Conservation (phyloP, 495 filamentous ascomycete genomes). For the Annulohypoxylon stygium region DNA sequence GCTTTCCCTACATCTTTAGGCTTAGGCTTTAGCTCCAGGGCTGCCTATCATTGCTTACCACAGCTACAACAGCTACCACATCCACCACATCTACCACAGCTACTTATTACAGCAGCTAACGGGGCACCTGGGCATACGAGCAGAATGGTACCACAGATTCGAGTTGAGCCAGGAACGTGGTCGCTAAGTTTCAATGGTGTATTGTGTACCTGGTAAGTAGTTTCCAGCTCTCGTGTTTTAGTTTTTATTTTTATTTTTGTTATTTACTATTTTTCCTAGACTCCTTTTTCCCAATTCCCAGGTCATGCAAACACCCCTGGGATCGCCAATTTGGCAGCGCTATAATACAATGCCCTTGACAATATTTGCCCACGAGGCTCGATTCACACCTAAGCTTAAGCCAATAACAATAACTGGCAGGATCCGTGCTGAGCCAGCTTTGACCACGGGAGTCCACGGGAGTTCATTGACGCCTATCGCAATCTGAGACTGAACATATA, state of each 20-base stretch:
- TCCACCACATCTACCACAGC: not conserved
- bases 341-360: constrained; percentile 52
- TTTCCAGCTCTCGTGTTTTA: not conserved
- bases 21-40: too few relatives aligned
- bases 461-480: constrained; percentile 39
- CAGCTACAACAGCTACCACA: constrained; percentile 15
- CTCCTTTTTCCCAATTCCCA: constrained; percentile 38
- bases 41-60: constrained; percentile 35
- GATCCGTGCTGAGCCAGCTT: constrained; percentile 40
- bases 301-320: constrained; percentile 45
- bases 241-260: constrained; percentile 5
- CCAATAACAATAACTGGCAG: constrained; percentile 36
- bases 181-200: constrained; percentile 30
- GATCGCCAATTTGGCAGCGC: constrained; percentile 48
- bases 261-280: constrained; percentile 14
- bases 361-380: constrained; percentile 51
- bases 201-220: not conserved
- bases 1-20: constrained; percentile 20
- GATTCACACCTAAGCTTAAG: constrained; percentile 32
- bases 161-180: constrained; percentile 26
- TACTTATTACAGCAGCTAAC: not conserved
- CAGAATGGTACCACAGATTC: constrained; percentile 20
- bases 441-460: constrained; percentile 22
- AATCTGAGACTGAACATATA: constrained; percentile 41
- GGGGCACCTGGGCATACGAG: not conserved